phyloP scores from a whole-genome alignment of 1,139 yeast genomes.

The Yarrowia galli region DNA sequence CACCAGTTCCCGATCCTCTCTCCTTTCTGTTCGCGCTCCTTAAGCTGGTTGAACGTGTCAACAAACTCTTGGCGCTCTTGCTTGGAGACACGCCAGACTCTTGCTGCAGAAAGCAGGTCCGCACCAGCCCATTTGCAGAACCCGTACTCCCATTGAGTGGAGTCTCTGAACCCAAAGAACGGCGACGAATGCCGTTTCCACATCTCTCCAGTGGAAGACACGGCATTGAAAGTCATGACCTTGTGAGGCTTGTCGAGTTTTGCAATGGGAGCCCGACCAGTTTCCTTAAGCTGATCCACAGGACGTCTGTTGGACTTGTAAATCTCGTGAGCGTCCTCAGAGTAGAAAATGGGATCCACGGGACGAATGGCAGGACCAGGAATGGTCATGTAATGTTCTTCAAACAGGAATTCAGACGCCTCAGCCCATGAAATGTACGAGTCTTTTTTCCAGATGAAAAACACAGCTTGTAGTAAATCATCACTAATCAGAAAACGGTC shows the following conservation, averaged over 20 bases:
- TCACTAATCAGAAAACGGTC: no score
- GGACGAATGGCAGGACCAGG: background rate
- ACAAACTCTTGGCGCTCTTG: background rate
- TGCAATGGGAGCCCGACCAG: no score
- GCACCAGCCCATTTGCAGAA: background rate
- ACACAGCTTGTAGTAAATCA: background rate
- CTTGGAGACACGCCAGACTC: no score
- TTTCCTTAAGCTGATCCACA: no score
- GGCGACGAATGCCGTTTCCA: background rate
- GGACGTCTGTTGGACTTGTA: background rate
- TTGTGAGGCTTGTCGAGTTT: background rate
- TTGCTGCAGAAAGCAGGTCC: background rate
- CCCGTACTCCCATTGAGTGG: background rate
- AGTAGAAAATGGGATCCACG: slow-evolving; percentile 1
- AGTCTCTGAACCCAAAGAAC: background rate
- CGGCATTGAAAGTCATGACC: background rate
- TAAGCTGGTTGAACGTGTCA: background rate
- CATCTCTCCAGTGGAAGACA: background rate
- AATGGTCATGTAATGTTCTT: background rate
- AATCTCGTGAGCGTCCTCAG: background rate
- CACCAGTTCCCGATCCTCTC: background rate
- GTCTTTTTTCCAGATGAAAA: background rate
- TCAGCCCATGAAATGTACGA: background rate
- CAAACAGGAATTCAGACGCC: background rate
- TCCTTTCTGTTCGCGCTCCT: background rate